A percentile compares a stretch with the other conserved stretches of the same genome.
Conservation (phyloP, 306 rosid species). For the Arachis stenosperma region DNA sequence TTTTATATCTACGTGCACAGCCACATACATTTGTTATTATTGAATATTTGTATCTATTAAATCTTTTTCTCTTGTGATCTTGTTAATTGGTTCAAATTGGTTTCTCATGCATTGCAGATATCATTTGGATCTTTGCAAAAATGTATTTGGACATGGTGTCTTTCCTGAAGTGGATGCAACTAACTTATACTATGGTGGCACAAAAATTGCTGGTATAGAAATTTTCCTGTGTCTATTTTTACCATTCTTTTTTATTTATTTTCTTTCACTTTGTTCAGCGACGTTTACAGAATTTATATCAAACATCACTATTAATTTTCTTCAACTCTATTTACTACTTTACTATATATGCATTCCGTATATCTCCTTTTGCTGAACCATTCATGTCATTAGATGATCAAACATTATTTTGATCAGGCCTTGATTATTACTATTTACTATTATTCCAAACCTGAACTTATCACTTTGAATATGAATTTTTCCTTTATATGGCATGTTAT, state of each 20-base stretch:
- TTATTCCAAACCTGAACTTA: slow-evolving; percentile 5
- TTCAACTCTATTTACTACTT: slow-evolving; percentile 4
- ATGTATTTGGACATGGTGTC: slow-evolving; percentile 86
- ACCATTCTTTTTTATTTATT: background rate
- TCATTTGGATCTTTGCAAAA: slow-evolving; percentile 94
- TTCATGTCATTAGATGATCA: slow-evolving; percentile 8
- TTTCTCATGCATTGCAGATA: slow-evolving; percentile 60
- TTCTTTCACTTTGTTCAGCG: background rate
- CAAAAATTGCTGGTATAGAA: slow-evolving; percentile 69
- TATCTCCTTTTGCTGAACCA: slow-evolving; percentile 1
- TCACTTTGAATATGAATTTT: slow-evolving; percentile 13
- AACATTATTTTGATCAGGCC: slow-evolving; percentile 8
- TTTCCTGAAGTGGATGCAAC: slow-evolving; percentile 84
- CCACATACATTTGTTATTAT: background rate
- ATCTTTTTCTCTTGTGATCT: slow-evolving; percentile 3
- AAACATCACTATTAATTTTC: slow-evolving; percentile 1
- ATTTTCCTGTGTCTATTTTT: slow-evolving; percentile 28
- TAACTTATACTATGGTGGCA: slow-evolving; percentile 89
- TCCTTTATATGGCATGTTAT: slow-evolving; percentile 19
- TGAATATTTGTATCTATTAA: background rate
- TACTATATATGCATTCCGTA: background rate
- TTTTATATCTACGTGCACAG: too few species aligned
- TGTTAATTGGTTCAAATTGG: slow-evolving; percentile 14
- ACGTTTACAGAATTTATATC: slow-evolving; percentile 11
- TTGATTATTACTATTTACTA: slow-evolving; percentile 1